Conservation (phyloP, 108 stramenopile genomes). For the Aurantiochytrium sp. region DNA sequence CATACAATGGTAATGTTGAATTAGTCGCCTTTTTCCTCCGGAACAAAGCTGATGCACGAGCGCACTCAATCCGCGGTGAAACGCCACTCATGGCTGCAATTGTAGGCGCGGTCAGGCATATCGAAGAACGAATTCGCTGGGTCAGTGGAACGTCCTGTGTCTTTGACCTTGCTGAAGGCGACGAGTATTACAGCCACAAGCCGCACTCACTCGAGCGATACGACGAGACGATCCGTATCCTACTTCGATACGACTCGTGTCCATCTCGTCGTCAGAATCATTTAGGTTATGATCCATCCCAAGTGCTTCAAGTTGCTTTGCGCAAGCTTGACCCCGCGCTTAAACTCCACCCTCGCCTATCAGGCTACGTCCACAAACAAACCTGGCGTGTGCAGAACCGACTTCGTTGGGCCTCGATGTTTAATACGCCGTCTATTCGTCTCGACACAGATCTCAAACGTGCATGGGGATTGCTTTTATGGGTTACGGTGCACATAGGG, state of each 20-base stretch:
- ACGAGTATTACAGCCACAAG: not conserved
- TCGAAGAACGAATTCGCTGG: not conserved
- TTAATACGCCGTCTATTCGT: not conserved
- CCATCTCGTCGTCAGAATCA: not conserved
- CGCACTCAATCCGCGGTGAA: not conserved
- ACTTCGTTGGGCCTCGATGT: not conserved
- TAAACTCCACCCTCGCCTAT: not conserved
- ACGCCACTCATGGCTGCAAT: not conserved
- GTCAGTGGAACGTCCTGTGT: not conserved
- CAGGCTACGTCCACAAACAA: not conserved
- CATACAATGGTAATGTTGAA: not conserved
- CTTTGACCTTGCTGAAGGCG: not conserved
- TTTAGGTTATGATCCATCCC: not conserved
- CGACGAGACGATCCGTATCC: not conserved
- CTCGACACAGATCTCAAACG: not conserved
- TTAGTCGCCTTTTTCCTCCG: not conserved
- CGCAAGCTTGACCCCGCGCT: not conserved
- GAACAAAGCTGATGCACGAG: not conserved
- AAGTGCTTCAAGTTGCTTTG: not conserved
- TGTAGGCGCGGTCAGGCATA: not conserved
- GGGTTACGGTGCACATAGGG: not conserved
- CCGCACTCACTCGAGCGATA: not conserved
- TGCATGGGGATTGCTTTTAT: not conserved
- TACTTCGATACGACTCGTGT: not conserved
- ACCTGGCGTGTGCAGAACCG: not conserved